A percentile compares a stretch with the other conserved stretches of the same genome.
Evolutionary conservation across 73 alveolate genomes (phyloP).

Genomic region (Paraurostyla sp.): DNA sequence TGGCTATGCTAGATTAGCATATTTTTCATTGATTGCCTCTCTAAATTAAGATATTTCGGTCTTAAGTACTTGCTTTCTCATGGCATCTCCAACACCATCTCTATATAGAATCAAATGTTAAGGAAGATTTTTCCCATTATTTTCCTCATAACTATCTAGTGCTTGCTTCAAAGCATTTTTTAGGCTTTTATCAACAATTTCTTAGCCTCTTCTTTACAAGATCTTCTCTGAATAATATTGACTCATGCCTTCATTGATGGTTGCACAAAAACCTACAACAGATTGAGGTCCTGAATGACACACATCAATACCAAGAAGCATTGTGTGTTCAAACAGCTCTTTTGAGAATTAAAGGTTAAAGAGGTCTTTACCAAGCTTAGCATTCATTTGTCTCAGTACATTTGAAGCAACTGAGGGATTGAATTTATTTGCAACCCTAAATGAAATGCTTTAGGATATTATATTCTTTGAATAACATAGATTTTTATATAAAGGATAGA

Average conservation of each 20-base stretch:
- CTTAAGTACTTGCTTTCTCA: conserved; percentile 69
- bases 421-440: neutral
- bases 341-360: conserved; percentile 41
- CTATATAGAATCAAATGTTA: conserved; percentile 83
- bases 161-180: conserved; percentile 50
- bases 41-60: conserved; percentile 78
- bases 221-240: conserved; percentile 63
- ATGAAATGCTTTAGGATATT: neutral
- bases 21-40: conserved; percentile 40
- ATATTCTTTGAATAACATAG: neutral
- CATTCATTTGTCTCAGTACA: conserved; percentile 55
- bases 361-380: conserved; percentile 52
- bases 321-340: conserved; percentile 34
- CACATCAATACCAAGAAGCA: conserved; percentile 80
- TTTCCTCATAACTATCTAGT: conserved; percentile 24
- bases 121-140: conserved; percentile 71
- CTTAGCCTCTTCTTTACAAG: conserved; percentile 40
- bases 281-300: conserved; percentile 67
- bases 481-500: conserved; percentile 21
- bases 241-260: conserved; percentile 69
- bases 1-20: neutral
- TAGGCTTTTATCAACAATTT: conserved; percentile 33
- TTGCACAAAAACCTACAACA: conserved; percentile 80
- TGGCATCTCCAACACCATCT: conserved; percentile 87
- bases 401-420: conserved; percentile 52